Base-by-base conservation (phyloP, 176 grass and related monocot genomes). In the Saccharum officinarum region DNA sequence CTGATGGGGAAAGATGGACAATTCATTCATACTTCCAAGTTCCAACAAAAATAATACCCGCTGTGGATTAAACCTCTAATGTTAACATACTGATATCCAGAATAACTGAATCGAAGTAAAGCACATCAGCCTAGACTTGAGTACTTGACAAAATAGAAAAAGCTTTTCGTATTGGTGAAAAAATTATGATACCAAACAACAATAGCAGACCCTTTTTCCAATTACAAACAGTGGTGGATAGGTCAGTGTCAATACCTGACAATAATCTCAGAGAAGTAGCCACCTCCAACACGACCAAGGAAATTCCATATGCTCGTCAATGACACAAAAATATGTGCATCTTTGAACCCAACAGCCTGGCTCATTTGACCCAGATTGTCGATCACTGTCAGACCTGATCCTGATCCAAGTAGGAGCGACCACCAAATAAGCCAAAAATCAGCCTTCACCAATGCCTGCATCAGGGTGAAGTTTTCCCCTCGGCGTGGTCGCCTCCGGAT, bases 371-470 rank as follows among this genome's bases (percentile, higher is more conserved):
- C 95, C 55, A 98, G 72, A 78, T 98, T 95, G 67, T 98, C 92
- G 4, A 98, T 98, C 37, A 95, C 95, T 15, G 95, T 95, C 72
- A 98, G 49, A 14, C 95, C 95, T 31, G 95, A 98, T 46, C 91
- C 95, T 1, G 95, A 92, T 37, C 95, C 95, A 17, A 98, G 75
- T 31, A 95, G 55, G 77, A 98, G 92, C 3, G 95, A 92, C 22
- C 88, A 50, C 91, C 94, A 98, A 70, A 98, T 98, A 71, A 98
- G 86, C 95, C 95, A 98, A 86, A 95, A 98, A 87, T 98, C 95
- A 79, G 87, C 91, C 87, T 95, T 98, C 46, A 95, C 90, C 60
- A 93, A 34, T 87, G 95, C 91, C 80, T 98, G 92, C 79, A 81
- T 84, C 79, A 98, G 69, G 38, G 92, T 98, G 79, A 97, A 98